phyloP scores from a whole-genome alignment of 1,139 yeast genomes.

The Debaryomycetaceae sp. region DNA sequence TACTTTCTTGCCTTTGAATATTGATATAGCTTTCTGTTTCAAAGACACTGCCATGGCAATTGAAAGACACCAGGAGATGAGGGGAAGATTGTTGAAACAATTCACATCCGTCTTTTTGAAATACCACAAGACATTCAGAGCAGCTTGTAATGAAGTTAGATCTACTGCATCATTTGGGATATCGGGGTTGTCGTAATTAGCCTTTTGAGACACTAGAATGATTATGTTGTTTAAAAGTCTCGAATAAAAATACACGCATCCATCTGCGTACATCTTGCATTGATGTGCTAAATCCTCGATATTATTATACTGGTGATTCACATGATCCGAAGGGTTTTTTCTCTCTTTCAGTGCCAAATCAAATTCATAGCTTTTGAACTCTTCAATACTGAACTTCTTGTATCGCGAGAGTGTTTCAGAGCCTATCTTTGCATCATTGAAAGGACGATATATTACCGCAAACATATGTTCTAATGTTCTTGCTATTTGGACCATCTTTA shows the following conservation, averaged over 20 bases:
- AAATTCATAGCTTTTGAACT: slow-evolving; percentile 24
- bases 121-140: slow-evolving; percentile 27
- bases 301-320: neutral
- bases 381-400: slow-evolving; percentile 21
- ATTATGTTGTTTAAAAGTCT: slow-evolving; percentile 26
- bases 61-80: slow-evolving; percentile 27
- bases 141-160: slow-evolving; percentile 17
- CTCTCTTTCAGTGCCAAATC: slow-evolving; percentile 22
- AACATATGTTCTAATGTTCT: slow-evolving; percentile 23
- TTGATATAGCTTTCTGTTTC: slow-evolving; percentile 10
- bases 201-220: slow-evolving; percentile 24
- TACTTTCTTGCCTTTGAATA: slow-evolving; percentile 2
- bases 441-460: slow-evolving; percentile 24
- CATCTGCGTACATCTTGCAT: slow-evolving; percentile 10
- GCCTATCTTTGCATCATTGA: slow-evolving; percentile 11
- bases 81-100: slow-evolving; percentile 21
- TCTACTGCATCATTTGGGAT: slow-evolving; percentile 24
- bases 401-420: slow-evolving; percentile 12
- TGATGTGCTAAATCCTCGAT: slow-evolving; percentile 2
- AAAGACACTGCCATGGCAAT: slow-evolving; percentile 14
- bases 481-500: slow-evolving; percentile 26
- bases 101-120: slow-evolving; percentile 17
- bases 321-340: neutral
- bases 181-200: slow-evolving; percentile 21
- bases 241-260: slow-evolving; percentile 20